These are phyloP conservation scores for Ustanciosporium gigantosporum DNA, from an alignment of 1,284 basidiomycete genomes.

Conservation along the genomic window DNA sequence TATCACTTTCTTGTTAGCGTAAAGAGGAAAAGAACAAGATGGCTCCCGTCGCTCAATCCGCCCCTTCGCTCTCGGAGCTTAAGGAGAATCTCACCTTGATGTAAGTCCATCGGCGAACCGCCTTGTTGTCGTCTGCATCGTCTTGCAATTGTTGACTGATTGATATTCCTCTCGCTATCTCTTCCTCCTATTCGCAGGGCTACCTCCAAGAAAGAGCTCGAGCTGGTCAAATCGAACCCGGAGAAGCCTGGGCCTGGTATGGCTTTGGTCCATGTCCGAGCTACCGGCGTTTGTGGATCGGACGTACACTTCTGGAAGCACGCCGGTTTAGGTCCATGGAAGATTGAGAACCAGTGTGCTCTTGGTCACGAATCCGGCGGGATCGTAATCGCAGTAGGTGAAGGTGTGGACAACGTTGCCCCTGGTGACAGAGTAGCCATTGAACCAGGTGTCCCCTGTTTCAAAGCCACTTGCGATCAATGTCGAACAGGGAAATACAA, in stretches of 20 bases:
- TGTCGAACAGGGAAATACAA: conserved; percentile 66
- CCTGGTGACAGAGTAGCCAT: conserved; percentile 55
- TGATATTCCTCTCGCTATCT: too few species aligned
- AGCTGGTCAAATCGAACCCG: conserved; percentile 41
- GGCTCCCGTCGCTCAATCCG: conserved; percentile 34
- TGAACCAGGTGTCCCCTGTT: conserved; percentile 64
- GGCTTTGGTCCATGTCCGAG: conserved; percentile 54
- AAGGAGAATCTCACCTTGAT: conserved; percentile 47
- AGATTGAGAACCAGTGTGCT: conserved; percentile 50
- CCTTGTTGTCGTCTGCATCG: not conserved
- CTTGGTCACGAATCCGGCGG: conserved; percentile 58
- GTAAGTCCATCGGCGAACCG: conserved; percentile 15
- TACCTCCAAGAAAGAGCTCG: conserved; percentile 47
- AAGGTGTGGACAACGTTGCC: conserved; percentile 50
- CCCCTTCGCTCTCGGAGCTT: conserved; percentile 21
- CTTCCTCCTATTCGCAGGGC: conserved; percentile 19
- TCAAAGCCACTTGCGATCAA: conserved; percentile 63
- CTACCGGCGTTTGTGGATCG: conserved; percentile 50
- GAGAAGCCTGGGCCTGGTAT: conserved; percentile 48
- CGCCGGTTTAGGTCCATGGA: conserved; percentile 55
- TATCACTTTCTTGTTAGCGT: too few species aligned
- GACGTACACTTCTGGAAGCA: conserved; percentile 67
- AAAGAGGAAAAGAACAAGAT: conserved; percentile 16
- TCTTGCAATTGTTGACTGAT: not conserved
- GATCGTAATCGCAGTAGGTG: conserved; percentile 52